phyloP scores from a whole-genome alignment of 345 rosid genomes.

The Brassica incana region DNA sequence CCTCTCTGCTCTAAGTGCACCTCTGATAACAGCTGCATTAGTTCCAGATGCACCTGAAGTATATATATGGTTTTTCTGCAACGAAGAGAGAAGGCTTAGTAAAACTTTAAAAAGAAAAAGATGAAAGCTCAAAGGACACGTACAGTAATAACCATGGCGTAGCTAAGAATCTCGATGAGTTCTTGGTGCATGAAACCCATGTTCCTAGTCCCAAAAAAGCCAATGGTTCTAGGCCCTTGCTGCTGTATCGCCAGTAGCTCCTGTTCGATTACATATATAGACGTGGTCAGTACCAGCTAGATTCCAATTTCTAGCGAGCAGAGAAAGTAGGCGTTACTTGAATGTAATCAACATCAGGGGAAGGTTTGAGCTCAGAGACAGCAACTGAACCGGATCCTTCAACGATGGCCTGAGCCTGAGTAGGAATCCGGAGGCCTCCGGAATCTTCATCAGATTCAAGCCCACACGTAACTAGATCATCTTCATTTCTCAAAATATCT shows the following conservation, averaged over 20 bases:
- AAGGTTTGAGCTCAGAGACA: conserved; percentile 67
- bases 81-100: conserved; percentile 21
- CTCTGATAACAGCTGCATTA: conserved; percentile 97
- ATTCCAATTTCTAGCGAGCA: background rate
- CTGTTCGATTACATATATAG: conserved; percentile 43
- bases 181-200: conserved; percentile 99
- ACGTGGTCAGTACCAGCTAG: background rate
- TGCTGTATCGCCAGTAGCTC: conserved; percentile 97
- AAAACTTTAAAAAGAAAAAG: background rate
- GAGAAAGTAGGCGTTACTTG: conserved; percentile 51
- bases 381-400: conserved; percentile 75
- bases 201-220: conserved; percentile 94
- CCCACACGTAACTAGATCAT: conserved; percentile 44
- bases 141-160: conserved; percentile 98
- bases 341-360: conserved; percentile 84
- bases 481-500: conserved; percentile 46
- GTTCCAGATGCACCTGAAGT: conserved; percentile 99
- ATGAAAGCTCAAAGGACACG: conserved; percentile 34
- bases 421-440: conserved; percentile 56
- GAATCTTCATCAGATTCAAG: conserved; percentile 68
- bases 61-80: conserved; percentile 96
- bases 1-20: conserved; percentile 94
- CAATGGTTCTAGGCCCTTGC: conserved; percentile 96
- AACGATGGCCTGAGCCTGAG: conserved; percentile 70
- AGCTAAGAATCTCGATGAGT: conserved; percentile 97